Percentiles rank a stretch among this genome's conserved stretches.
phyloP scores from a whole-genome alignment of 176 grass and related monocot genomes.

The Musa acuminata region DNA sequence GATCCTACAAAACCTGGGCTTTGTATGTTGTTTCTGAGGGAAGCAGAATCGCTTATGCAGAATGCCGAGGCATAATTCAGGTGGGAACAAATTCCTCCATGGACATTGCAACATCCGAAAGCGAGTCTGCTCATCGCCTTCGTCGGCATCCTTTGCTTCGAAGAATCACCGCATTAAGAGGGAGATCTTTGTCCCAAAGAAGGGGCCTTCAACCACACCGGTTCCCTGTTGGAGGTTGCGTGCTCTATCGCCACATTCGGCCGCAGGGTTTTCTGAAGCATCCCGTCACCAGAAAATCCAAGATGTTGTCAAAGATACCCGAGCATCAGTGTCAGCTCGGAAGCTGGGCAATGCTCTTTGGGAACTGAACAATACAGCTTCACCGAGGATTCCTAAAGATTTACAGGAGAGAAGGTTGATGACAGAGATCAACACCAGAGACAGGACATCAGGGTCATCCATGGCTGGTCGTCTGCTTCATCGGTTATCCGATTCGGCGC shows the following conservation, averaged over 20 bases:
- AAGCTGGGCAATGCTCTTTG: constrained; percentile 62
- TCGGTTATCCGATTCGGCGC: background rate
- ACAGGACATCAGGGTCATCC: background rate
- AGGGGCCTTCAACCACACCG: constrained; percentile 6
- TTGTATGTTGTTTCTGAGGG: background rate
- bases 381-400: constrained; percentile 2
- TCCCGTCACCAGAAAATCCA: constrained; percentile 23
- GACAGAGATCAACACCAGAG: background rate
- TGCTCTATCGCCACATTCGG: constrained; percentile 18
- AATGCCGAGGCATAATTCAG: constrained; percentile 34
- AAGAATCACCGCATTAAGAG: constrained; percentile 37
- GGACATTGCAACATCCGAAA: constrained; percentile 27
- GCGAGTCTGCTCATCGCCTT: constrained; percentile 41
- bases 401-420: background rate
- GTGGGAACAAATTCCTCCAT: constrained; percentile 11
- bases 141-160: constrained; percentile 24
- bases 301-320: constrained; percentile 10
- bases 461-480: background rate
- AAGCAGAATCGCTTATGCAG: constrained; percentile 1
- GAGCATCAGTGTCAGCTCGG: constrained; percentile 42
- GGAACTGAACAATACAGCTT: constrained; percentile 36
- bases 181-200: constrained; percentile 27
- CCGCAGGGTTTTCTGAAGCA: constrained; percentile 36
- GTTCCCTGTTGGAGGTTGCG: background rate
- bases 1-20: background rate